Evolutionary conservation across 805 yeast genomes (phyloP), one percentile per base, ranked within the genome.

Genomic region (Yarrowia sp.): DNA sequence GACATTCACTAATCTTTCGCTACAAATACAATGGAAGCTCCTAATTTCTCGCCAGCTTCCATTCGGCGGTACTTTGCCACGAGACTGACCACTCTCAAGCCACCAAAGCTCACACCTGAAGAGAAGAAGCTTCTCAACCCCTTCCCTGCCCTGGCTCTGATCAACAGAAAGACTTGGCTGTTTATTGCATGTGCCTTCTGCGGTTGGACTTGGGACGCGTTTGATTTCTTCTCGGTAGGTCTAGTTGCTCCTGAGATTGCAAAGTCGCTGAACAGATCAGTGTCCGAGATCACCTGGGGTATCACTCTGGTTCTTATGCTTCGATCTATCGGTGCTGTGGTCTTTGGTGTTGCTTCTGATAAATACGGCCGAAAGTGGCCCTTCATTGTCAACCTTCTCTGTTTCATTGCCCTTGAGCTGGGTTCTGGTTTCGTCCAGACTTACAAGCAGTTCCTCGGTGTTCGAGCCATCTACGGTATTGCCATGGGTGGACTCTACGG

Each of bases 401-500:
- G 85, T 40, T 85, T 89, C 73, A 79, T 83, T 66, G 82, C 80
- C 36, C 78, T 87, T 63, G 90, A 88, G 74, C 79, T 89, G 47
- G 91, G 88, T 34, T 82, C 90, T 9, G 91, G 91, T 0, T 88
- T 87, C 71, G 85, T 84, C 46, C 78, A 84, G 69, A 87, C 88
- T 2, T 87, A 81, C 73, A 65, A 76, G 64, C 87, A 86, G 74
- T 88, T 88, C 71, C 74, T 86, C 50, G 90, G 82, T 2, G 85
- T 86, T 4, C 79, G 92, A 66, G 87, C 90, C 6, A 71, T 87
- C 17, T 88, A 85, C 73, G 92, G 93, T 55, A 78, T 87, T 61
- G 84, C 86, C 50, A 86, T 88, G 90, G 92, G 92, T 50, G 92
- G 91, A 68, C 78, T 87, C 60, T 88, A 83, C 73, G 91, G 90